phyloP scores from a whole-genome alignment of 2,329 filamentous ascomycete genomes.

The Alternaria sp. region DNA sequence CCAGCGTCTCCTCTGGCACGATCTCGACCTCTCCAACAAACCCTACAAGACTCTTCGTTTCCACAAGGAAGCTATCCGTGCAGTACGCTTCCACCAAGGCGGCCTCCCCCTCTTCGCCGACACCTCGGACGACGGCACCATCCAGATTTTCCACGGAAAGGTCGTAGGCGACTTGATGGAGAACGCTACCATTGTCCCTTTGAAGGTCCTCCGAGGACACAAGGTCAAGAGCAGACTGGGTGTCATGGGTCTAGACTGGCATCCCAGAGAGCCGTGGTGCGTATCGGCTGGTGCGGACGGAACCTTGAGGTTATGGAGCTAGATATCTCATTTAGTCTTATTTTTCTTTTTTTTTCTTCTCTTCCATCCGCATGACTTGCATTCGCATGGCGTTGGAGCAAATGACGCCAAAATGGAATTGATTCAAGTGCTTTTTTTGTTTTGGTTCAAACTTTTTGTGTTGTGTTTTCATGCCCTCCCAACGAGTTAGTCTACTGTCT shows the following conservation, averaged over 20 bases:
- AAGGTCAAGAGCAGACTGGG: conserved; percentile 85
- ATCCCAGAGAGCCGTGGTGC: conserved; percentile 91
- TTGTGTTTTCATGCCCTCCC: too few relatives aligned
- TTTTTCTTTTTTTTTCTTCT: background rate
- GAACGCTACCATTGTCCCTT: conserved; percentile 93
- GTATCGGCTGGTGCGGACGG: conserved; percentile 95
- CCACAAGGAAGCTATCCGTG: conserved; percentile 88
- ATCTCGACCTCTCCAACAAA: conserved; percentile 86
- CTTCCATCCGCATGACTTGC: conserved; percentile 1
- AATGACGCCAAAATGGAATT: conserved; percentile 5
- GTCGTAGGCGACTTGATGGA: conserved; percentile 95
- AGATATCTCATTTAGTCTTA: background rate
- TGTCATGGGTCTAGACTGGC: conserved; percentile 95
- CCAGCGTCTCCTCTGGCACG: conserved; percentile 87
- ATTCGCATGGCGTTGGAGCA: conserved; percentile 13
- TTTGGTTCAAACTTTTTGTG: background rate
- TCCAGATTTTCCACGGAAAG: conserved; percentile 97
- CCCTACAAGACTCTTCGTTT: conserved; percentile 98
- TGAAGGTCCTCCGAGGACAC: conserved; percentile 93
- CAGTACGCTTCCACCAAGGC: conserved; percentile 84
- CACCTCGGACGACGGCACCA: conserved; percentile 89
- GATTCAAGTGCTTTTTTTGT: background rate
- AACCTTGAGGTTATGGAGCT: conserved; percentile 83
- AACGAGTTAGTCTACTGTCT: too few relatives aligned
- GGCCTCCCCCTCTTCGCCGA: conserved; percentile 88